Evolutionary conservation across 192 early-diverging fungal species (phyloP), one percentile per base, ranked within the genome.

Genomic region (Backusella parvicylindrica): DNA sequence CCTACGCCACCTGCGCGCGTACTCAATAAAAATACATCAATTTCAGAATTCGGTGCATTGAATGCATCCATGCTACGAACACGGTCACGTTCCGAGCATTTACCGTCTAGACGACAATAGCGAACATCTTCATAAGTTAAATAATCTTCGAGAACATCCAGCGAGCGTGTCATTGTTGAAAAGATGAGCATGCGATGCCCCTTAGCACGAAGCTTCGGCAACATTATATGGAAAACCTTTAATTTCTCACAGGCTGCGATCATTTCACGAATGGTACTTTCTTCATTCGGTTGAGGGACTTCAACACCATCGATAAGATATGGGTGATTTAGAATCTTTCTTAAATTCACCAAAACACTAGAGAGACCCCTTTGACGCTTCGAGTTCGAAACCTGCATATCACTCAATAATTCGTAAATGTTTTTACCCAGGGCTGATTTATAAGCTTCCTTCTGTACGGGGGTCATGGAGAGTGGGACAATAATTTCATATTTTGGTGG

Each of bases 101-200:
- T 77, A 30, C 93, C 92, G 74, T 95, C 91, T 76, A 98, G 88
- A 36, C 92, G 82, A 23, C 83, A 75, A 81, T 80, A 92, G 63
- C 82, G 82, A 70, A 84, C 85, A 1, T 76, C 81, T 73, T 87
- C 83, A 1, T 76, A 80, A 6, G 80, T 74, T 26, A 96, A 76
- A 82, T 91, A 95, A 35, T 92, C 87, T 75, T 96, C 95, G 11
- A 97, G 68, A 23, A 98, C 84, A 71, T 95, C 90, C 13, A 98
- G 82, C 23, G 89, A 83, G 6, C 89, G 69, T 26, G 87, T 92
- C 80, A 97, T 93, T 72, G 94, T 94, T 32, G 92, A 92, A 74
- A 98, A 98, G 33, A 98, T 77, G 2, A 98, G 75, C 3, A 96
- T 79, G 9, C 90, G 83, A 79, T 93, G 91, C 1, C 88, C 88